Evolutionary conservation across 2,329 filamentous ascomycete species (phyloP).

Genomic region (Paecilomyces niveus): DNA sequence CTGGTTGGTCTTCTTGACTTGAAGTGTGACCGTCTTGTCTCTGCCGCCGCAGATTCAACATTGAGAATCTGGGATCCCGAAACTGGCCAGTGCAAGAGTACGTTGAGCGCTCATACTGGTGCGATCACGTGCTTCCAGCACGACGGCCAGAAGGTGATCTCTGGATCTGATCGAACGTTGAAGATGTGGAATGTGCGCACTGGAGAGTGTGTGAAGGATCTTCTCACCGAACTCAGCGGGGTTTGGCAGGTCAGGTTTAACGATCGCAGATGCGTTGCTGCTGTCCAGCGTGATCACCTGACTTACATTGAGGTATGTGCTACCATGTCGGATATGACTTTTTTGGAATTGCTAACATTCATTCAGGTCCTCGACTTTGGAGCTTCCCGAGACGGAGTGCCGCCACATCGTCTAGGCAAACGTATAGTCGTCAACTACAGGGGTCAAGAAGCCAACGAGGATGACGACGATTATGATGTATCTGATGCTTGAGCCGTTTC

Average conservation of each 20-base stretch:
- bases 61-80: constrained; percentile 96
- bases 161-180: constrained; percentile 85
- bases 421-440: constrained; percentile 53
- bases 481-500: constrained; percentile 16
- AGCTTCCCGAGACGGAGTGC: constrained; percentile 79
- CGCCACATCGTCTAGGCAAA: constrained; percentile 67
- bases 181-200: constrained; percentile 98
- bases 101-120: constrained; percentile 85
- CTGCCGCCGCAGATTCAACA: constrained; percentile 90
- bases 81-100: constrained; percentile 81
- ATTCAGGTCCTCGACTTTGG: constrained; percentile 91
- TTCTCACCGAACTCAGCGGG: constrained; percentile 87
- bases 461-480: constrained; percentile 24
- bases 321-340: not conserved
- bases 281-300: constrained; percentile 83
- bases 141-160: constrained; percentile 93
- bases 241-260: constrained; percentile 99
- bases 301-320: constrained; percentile 88
- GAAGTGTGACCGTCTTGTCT: constrained; percentile 82
- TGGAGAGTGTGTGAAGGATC: constrained; percentile 85
- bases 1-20: constrained; percentile 89
- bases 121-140: constrained; percentile 99
- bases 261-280: constrained; percentile 87
- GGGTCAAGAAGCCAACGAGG: constrained; percentile 30
- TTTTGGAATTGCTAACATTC: constrained; percentile 9